Base-by-base conservation (phyloP, 805 yeast genomes). In the Candida ascalaphidarum region DNA sequence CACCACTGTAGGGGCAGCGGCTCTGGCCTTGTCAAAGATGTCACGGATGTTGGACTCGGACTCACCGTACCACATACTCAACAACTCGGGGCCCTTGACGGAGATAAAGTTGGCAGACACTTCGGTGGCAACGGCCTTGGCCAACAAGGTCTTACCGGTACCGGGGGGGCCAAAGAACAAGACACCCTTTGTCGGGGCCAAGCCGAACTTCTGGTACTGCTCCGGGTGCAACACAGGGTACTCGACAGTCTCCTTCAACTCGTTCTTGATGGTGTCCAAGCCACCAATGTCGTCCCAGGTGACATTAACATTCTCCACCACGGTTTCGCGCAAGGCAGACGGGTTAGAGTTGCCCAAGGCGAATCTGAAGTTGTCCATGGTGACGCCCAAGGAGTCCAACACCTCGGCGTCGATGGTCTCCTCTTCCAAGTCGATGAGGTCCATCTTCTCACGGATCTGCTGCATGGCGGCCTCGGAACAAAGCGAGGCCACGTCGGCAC, bases 381-480 rank as follows among this genome's bases (percentile, higher is more conserved):
- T 89, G 32, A 92, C 99, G 37, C 97, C 97, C 44, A 92, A 71
- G 15, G 95, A 82, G 57, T 92, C 95, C 50, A 92, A 74, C 16
- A 92, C 79, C 67, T 92, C 98, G 21, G 98, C 96, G 55, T 88
- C 97, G 46, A 94, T 92, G 45, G 89, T 92, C 38, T 88, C 96
- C 59, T 86, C 95, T 37, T 88, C 96, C 44, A 88, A 69, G 51
- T 89, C 97, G 45, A 94, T 92, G 41, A 92, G 69, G 51, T 92
- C 98, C 96, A 92, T 88, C 76, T 92, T 92, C 65, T 92, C 99
- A 65, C 98, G 84, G 52, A 92, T 92, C 69, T 94, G 98, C 71
- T 92, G 98, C 98, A 92, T 92, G 34, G 98, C 99, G 40, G 98
- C 98, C 66, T 94, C 99, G n/a, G 96, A 86, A 71, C 98, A 92